phyloP scores from a whole-genome alignment of 1,284 basidiomycete species.

The Cutaneotrichosporon dermatis region DNA sequence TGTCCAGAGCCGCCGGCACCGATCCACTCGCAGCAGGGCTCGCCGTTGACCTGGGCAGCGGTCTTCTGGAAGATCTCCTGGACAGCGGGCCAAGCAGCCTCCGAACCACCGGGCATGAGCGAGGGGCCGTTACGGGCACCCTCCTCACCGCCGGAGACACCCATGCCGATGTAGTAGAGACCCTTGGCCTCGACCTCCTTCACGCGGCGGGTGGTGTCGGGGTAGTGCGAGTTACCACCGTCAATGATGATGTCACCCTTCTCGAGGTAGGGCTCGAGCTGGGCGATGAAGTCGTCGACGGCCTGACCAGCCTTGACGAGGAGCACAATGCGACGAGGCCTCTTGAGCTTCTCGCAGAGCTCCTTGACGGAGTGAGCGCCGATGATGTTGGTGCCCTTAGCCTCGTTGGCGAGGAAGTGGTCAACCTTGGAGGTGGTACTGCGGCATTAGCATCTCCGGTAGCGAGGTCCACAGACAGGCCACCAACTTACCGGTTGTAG shows the following conservation, averaged over 20 bases:
- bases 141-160: slow-evolving; percentile 99
- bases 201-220: slow-evolving; percentile 92
- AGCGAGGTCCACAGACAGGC: no score
- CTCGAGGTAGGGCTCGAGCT: slow-evolving; percentile 57
- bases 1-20: slow-evolving; percentile 97
- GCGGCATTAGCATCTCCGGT: background rate
- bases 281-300: slow-evolving; percentile 58
- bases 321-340: slow-evolving; percentile 70
- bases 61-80: slow-evolving; percentile 99
- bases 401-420: slow-evolving; percentile 90
- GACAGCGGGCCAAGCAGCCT: slow-evolving; percentile 91
- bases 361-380: slow-evolving; percentile 94
- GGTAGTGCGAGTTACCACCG: slow-evolving; percentile 99
- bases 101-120: slow-evolving; percentile 97
- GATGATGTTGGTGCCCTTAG: slow-evolving; percentile 93
- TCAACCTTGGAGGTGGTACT: slow-evolving; percentile 91
- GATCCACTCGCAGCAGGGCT: slow-evolving; percentile 99
- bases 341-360: slow-evolving; percentile 58
- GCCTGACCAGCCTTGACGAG: slow-evolving; percentile 72
- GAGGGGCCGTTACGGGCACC: slow-evolving; percentile 97
- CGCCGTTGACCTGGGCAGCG: slow-evolving; percentile 89
- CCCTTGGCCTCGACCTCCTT: slow-evolving; percentile 92
- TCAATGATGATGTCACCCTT: slow-evolving; percentile 93
- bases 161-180: slow-evolving; percentile 93
- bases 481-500: slow-evolving; percentile 70